phyloP scores from a whole-genome alignment of 2,329 filamentous ascomycete genomes.

The Fusarium penzigii region DNA sequence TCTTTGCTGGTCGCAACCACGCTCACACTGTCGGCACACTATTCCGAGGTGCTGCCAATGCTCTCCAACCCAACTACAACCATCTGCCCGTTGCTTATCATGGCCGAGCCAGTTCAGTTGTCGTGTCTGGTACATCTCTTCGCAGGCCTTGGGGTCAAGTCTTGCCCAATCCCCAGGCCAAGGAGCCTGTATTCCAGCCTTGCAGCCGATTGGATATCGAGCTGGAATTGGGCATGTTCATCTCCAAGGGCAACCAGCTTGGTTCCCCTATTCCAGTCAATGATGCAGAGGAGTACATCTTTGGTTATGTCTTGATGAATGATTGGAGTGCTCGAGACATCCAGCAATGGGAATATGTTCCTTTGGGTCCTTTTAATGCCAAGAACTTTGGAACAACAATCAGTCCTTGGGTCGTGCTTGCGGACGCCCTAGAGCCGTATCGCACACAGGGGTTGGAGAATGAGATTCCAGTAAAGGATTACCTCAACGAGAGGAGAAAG shows the following conservation, averaged over 20 bases:
- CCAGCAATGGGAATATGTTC: constrained; percentile 61
- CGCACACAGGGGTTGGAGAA: constrained; percentile 30
- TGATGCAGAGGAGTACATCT: constrained; percentile 68
- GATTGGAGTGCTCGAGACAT: constrained; percentile 66
- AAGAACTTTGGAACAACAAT: constrained; percentile 63
- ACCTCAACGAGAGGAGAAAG: constrained; percentile 56
- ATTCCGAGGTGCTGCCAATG: constrained; percentile 72
- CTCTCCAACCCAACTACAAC: constrained; percentile 78
- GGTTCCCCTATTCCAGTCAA: constrained; percentile 65
- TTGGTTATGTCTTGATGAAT: constrained; percentile 67
- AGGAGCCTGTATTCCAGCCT: constrained; percentile 57
- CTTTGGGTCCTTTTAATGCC: constrained; percentile 62
- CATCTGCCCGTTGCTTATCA: constrained; percentile 82
- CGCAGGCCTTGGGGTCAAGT: constrained; percentile 74
- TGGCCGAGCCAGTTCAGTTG: constrained; percentile 73
- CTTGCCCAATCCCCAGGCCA: constrained; percentile 47
- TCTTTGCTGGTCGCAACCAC: constrained; percentile 78
- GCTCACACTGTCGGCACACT: constrained; percentile 69
- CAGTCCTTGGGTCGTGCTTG: constrained; percentile 62
- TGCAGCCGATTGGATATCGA: constrained; percentile 70
- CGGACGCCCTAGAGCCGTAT: constrained; percentile 52
- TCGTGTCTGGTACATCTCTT: constrained; percentile 72
- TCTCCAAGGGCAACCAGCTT: constrained; percentile 65
- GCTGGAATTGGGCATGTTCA: constrained; percentile 74
- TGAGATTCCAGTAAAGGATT: constrained; percentile 35